phyloP scores from a whole-genome alignment of 495 filamentous ascomycete species.

The Penicillium tannophilum region DNA sequence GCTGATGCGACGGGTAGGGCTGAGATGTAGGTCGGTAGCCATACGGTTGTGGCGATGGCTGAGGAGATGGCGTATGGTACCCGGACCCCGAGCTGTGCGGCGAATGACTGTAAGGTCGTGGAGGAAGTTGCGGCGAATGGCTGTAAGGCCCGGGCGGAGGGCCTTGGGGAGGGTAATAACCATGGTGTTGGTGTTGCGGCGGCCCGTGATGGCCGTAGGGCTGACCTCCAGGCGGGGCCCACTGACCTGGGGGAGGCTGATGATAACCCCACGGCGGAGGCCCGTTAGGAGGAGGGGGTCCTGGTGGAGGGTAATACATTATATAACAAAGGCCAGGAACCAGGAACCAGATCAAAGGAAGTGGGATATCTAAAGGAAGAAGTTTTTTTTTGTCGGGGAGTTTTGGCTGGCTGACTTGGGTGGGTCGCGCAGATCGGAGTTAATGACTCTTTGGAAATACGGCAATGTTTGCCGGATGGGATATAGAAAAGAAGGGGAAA shows the following conservation, averaged over 20 bases:
- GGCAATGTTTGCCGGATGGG: background rate
- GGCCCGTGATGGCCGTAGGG: constrained; percentile 5
- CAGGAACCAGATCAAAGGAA: background rate
- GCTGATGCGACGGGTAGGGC: constrained; percentile 19
- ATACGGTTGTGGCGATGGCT: constrained; percentile 14
- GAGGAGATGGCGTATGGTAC: constrained; percentile 19
- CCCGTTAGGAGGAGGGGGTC: constrained; percentile 9
- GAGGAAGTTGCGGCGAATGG: constrained; percentile 22
- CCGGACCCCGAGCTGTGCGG: constrained; percentile 19
- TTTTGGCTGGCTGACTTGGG: background rate
- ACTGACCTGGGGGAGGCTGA: constrained; percentile 19
- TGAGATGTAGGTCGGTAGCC: constrained; percentile 15
- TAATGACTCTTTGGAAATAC: background rate
- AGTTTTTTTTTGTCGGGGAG: constrained; percentile 7
- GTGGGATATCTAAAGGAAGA: constrained; percentile 1
- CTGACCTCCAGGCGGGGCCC: constrained; percentile 32
- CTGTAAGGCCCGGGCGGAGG: constrained; percentile 16
- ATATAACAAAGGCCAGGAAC: background rate
- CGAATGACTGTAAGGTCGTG: constrained; percentile 15
- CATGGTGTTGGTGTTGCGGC: constrained; percentile 1
- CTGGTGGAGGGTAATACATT: constrained; percentile 31
- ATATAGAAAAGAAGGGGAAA: constrained; percentile 1
- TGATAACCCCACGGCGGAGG: background rate
- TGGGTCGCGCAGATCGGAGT: constrained; percentile 11
- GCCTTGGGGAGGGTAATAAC: constrained; percentile 19